Conservation (phyloP, 257 asterid genomes). For the Coffea eugenioides region DNA sequence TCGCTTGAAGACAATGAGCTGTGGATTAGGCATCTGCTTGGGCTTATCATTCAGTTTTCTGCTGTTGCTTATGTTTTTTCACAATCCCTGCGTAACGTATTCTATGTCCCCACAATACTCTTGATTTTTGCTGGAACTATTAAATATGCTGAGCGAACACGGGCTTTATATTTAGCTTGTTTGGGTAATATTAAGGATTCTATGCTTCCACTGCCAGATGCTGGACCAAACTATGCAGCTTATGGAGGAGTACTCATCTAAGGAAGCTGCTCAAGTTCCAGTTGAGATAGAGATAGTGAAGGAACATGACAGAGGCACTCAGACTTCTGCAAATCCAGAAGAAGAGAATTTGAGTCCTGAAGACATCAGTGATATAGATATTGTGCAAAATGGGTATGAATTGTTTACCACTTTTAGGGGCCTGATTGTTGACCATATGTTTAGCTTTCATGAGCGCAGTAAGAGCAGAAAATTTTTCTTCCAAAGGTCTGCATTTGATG, state of each 20-base stretch:
- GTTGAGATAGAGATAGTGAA: not conserved
- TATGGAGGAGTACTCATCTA: constrained; percentile 24
- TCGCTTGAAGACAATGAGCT: constrained; percentile 44
- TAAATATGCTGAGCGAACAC: constrained; percentile 42
- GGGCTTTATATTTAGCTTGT: constrained; percentile 34
- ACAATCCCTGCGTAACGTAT: constrained; percentile 27
- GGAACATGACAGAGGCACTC: not conserved
- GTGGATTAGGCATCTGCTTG: constrained; percentile 37
- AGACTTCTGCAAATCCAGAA: not conserved
- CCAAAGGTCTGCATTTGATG: not conserved
- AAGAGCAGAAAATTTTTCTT: constrained; percentile 17
- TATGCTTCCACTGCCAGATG: constrained; percentile 32
- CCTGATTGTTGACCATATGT: constrained; percentile 27
- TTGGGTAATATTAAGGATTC: constrained; percentile 27
- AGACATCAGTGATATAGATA: not conserved
- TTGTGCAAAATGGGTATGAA: not conserved
- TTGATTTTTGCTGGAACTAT: constrained; percentile 30
- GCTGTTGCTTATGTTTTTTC: constrained; percentile 34
- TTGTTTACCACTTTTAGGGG: constrained; percentile 20
- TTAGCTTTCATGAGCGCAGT: constrained; percentile 20
- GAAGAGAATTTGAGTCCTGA: too few relatives aligned
- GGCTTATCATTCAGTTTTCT: constrained; percentile 27
- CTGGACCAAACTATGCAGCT: constrained; percentile 37
- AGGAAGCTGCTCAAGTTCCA: constrained; percentile 8
- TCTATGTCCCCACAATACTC: constrained; percentile 37